A percentile compares a stretch with the other conserved stretches of the same genome.
Conservation (phyloP, 148 eudicot genomes). For the Nepenthes gracilis region DNA sequence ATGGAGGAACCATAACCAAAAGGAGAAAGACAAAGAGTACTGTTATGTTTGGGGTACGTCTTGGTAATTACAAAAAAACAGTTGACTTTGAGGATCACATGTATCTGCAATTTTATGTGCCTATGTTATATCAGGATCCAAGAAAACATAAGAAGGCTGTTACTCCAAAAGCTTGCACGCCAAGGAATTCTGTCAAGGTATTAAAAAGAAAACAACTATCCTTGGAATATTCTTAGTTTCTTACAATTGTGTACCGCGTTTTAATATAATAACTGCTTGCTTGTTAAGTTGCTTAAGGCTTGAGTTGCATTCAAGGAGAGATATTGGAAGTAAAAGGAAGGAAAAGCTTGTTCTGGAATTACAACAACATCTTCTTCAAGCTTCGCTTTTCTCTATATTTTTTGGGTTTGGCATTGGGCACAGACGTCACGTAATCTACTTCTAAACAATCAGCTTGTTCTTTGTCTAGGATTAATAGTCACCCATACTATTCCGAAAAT, state of each 20-base stretch:
- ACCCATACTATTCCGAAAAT: no score
- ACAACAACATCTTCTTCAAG: no score
- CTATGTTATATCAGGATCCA: constrained; percentile 45
- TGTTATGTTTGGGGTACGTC: constrained; percentile 78
- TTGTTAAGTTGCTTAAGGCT: no score
- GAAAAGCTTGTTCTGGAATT: no score
- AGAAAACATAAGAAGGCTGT: constrained; percentile 53
- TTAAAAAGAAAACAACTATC: not conserved
- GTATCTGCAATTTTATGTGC: constrained; percentile 3
- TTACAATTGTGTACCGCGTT: not conserved
- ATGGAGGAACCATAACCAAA: constrained; percentile 71
- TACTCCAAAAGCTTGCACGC: constrained; percentile 53
- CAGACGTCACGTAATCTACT: no score
- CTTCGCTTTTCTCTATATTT: no score
- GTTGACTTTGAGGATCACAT: not conserved
- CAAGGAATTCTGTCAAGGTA: constrained; percentile 56
- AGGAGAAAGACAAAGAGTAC: constrained; percentile 84
- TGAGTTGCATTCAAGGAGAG: no score
- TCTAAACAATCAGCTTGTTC: no score
- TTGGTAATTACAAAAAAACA: constrained; percentile 4
- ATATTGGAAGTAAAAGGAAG: no score
- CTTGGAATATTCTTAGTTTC: not conserved
- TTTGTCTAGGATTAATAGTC: no score
- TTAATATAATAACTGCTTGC: not conserved
- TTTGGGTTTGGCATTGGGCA: no score